These are phyloP conservation scores for Colletotrichum destructivum DNA, from an alignment of 2,329 filamentous ascomycete genomes.

Conservation along the genomic window DNA sequence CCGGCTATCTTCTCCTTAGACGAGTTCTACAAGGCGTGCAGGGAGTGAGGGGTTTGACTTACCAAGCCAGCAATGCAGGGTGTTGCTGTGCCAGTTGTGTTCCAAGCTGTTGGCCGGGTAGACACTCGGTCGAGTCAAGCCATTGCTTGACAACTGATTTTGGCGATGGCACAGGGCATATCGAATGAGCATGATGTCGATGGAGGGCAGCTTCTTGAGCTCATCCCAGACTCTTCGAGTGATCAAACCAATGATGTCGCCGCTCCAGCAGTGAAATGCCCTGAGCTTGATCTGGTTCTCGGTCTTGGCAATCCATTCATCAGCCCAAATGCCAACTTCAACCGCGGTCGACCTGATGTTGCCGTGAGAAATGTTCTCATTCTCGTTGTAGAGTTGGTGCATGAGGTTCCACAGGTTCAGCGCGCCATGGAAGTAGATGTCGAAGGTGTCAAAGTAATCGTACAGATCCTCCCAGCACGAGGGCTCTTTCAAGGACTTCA, in stretches of 20 bases:
- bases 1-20: conserved; percentile 16
- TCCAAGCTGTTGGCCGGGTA: conserved; percentile 46
- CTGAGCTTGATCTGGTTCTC: conserved; percentile 53
- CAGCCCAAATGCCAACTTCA: conserved; percentile 54
- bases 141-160: conserved; percentile 41
- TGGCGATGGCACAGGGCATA: conserved; percentile 54
- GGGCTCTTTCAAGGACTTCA: conserved; percentile 53
- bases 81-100: conserved; percentile 46
- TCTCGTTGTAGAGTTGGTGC: conserved; percentile 58
- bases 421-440: conserved; percentile 63
- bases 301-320: conserved; percentile 52
- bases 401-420: conserved; percentile 65
- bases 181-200: conserved; percentile 49
- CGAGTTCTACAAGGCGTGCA: background rate
- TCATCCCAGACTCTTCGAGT: conserved; percentile 47
- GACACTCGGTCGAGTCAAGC: background rate
- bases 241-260: conserved; percentile 50
- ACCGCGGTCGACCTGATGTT: conserved; percentile 46
- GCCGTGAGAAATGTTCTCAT: conserved; percentile 51
- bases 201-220: conserved; percentile 50
- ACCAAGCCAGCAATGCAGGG: conserved; percentile 57
- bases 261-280: conserved; percentile 44
- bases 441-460: conserved; percentile 63
- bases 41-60: conserved; percentile 36
- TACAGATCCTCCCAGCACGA: conserved; percentile 60